Conservation (phyloP, 805 yeast species). For the Candida jianshihensis region DNA sequence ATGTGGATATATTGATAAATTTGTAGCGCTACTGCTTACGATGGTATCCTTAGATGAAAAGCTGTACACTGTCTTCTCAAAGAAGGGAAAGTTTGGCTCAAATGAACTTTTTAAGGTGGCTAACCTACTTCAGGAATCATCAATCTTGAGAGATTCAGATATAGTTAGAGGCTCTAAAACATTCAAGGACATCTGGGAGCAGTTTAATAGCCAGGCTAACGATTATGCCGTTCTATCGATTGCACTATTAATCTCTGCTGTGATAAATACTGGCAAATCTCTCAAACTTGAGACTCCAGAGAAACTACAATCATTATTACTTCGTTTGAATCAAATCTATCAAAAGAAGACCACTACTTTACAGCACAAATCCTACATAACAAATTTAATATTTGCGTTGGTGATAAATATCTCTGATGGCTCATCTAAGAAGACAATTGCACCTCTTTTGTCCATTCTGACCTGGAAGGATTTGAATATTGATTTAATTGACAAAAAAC, state of each 20-base stretch:
- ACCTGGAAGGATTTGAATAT: conserved; percentile 7
- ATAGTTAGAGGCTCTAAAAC: background rate
- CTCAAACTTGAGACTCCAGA: conserved; percentile 1
- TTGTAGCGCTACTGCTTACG: background rate
- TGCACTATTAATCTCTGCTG: background rate
- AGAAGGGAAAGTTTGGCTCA: background rate
- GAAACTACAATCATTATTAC: conserved; percentile 3
- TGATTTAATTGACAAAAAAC: background rate
- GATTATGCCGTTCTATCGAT: background rate
- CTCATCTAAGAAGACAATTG: conserved; percentile 2
- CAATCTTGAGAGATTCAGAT: background rate
- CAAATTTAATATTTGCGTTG: conserved; percentile 4
- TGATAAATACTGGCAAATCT: background rate
- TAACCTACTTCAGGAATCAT: background rate
- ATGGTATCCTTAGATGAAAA: background rate
- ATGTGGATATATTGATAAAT: background rate
- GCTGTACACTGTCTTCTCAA: background rate
- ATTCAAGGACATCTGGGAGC: background rate
- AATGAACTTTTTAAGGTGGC: background rate
- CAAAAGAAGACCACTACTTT: conserved; percentile 5
- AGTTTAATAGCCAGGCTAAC: background rate
- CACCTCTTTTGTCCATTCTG: conserved; percentile 15
- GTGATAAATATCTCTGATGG: background rate
- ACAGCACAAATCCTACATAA: conserved; percentile 1
- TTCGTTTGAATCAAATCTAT: conserved; percentile 13